Evolutionary conservation across 192 early-diverging fungal species (phyloP), one percentile per base, ranked within the genome.

Genomic region (Mortierella alpina): DNA sequence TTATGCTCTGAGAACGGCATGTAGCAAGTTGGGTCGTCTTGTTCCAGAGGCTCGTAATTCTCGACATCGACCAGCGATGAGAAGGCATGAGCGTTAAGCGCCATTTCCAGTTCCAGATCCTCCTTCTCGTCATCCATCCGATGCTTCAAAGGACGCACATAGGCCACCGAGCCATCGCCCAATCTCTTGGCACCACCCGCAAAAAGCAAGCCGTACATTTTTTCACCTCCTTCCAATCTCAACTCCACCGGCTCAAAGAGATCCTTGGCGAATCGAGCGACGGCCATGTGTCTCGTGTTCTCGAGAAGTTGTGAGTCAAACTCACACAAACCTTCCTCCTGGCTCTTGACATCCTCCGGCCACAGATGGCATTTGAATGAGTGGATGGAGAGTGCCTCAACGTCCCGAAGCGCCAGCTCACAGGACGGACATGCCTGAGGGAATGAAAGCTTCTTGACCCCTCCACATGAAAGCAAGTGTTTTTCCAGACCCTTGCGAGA

Each of bases 41-140:
- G 60, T 55, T 23, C 60, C 31, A 71, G 60, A 61, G 48, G 7
- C 52, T 31, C 56, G 60, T 63, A 71, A 46, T 71, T 63, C 48
- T 49, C 42, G 59, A 71, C 55, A 48, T 71, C 60, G 44, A 71
- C 69, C 69, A 71, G 53, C 22, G 59, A 63, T 63, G 60, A 61
- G 31, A 63, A 71, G 42, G 49, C 51, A 52, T 71, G 69, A 9
- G 69, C 46, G 44, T 50, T 63, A 18, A 71, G 60, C 13, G 69
- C 60, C 15, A 71, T 51, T 40, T 71, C 41, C 60, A 71, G 63
- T 17, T 63, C 45, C 44, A 20, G 18, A 63, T 71, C 69, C 11
- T 17, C 42, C 31, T 63, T 56, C n/a, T 13, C 59, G 5, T 48
- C 20, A 55, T 71, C 69, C 45, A 45, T 22, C 59, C 60, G 51